Conservation (phyloP, 2,329 filamentous ascomycete species). For the Cladosporium sp. region DNA sequence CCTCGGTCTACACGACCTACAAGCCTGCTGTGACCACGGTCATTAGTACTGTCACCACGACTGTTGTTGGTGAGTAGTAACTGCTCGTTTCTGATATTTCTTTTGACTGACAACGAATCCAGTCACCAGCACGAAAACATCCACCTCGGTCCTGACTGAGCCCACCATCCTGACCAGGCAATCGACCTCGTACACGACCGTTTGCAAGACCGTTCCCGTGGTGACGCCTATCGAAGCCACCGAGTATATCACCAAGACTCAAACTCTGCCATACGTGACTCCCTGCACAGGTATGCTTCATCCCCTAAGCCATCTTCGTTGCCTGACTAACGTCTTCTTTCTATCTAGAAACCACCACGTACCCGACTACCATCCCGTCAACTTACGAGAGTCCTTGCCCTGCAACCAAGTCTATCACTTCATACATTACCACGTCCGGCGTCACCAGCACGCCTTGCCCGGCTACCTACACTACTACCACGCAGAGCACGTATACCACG, state of each 20-base stretch:
- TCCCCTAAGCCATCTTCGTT: not conserved
- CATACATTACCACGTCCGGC: conserved; percentile 1
- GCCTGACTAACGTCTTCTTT: not conserved
- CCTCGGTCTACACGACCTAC: conserved; percentile 6
- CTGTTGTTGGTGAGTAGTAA: conserved; percentile 1
- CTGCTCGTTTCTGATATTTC: not conserved
- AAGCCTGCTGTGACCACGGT: conserved; percentile 5
- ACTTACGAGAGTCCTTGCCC: conserved; percentile 9
- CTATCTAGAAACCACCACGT: conserved; percentile 1
- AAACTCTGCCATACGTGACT: conserved; percentile 6
- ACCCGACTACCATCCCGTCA: not conserved
- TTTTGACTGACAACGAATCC: not conserved
- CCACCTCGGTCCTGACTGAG: conserved; percentile 1
- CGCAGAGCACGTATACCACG: conserved; percentile 6
- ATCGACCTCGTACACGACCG: not conserved
- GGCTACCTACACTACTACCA: conserved; percentile 5
- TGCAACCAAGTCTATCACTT: conserved; percentile 4
- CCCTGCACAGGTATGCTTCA: conserved; percentile 4
- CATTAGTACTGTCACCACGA: not conserved
- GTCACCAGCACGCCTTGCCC: conserved; percentile 8
- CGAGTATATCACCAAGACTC: not conserved
- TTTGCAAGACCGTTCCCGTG: conserved; percentile 9
- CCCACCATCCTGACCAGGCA: not conserved
- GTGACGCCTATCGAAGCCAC: conserved; percentile 1
- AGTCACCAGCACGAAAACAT: conserved; percentile 11